Evolutionary conservation across 2,329 filamentous ascomycete genomes (phyloP), one percentile per base, ranked within the genome.

Genomic region (Chaetomium strumarium): DNA sequence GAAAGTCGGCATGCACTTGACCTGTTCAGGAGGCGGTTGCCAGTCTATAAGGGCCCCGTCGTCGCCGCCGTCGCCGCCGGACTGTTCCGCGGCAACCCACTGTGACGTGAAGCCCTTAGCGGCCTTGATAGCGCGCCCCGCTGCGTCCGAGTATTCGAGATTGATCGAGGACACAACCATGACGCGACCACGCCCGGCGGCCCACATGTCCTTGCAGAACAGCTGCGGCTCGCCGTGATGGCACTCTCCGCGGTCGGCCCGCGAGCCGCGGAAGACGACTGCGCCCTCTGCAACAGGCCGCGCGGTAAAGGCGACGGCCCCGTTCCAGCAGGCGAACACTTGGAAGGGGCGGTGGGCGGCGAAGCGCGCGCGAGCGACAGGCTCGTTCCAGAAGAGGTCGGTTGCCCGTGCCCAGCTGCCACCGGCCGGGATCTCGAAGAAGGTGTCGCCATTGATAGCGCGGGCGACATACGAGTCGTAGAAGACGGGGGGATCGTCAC

Each of bases 291-390:
- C 52, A 9, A 51, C 11, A 0, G 78, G 76, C 36, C 66, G 64
- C 0, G 77, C 78, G 0, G 67, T 68, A 46, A 82, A 74, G 0
- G 70, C 72, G 0, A 71, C 69, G 0, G 75, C 76, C 2, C 80
- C 81, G 54, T 83, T 82, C 80, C 80, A 83, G 63, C 80, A 84
- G 0, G 78, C 63, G 55, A 79, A 83, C 0, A 82, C 79, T 61
- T 83, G 81, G 53, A 83, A 77, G 0, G 80, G 78, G 14, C 66
- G 63, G 20, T 68, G 63, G 0, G 55, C 52, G 1, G 56, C 44
- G 49, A 71, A 72, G 3, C 72, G 65, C 1, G 54, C 41, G 6
- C 58, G 64, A 5, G 55, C 65, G 0, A 63, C 62, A 0, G 64
- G 62, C 31, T 79, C 69, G 58, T 77, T 76, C 70, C 73, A 77